Conservation (phyloP, 2,329 filamentous ascomycete species). For the Pseudogymnoascus sp. region DNA sequence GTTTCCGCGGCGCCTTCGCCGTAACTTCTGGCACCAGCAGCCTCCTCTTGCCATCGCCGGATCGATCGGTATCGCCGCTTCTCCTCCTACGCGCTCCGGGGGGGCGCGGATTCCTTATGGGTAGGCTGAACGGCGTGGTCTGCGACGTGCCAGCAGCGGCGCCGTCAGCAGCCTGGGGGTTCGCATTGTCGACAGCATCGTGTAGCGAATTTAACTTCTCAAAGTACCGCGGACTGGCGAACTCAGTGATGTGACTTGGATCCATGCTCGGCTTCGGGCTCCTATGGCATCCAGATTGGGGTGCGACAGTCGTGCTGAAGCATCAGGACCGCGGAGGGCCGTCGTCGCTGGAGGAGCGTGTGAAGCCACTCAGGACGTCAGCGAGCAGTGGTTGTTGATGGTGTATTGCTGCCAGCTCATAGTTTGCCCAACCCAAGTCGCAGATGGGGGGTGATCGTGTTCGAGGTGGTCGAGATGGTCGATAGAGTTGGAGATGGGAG, state of each 20-base stretch:
- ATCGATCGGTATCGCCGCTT: conserved; percentile 11
- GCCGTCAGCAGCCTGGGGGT: conserved; percentile 18
- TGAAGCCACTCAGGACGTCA: not conserved
- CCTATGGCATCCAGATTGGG: conserved; percentile 22
- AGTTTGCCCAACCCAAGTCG: not conserved
- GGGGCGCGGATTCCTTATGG: conserved; percentile 23
- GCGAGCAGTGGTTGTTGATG: not conserved
- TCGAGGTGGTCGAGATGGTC: not conserved
- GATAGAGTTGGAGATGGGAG: not conserved
- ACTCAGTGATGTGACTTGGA: conserved; percentile 55
- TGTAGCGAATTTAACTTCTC: conserved; percentile 50
- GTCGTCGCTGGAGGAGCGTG: not conserved
- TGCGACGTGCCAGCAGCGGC: conserved; percentile 12
- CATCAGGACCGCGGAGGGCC: not conserved
- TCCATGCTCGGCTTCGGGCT: conserved; percentile 41
- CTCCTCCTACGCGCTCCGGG: conserved; percentile 1
- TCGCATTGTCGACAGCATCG: conserved; percentile 36
- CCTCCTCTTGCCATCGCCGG: conserved; percentile 27
- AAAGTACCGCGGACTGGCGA: conserved; percentile 57
- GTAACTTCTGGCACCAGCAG: conserved; percentile 27
- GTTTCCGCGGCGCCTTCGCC: conserved; percentile 24
- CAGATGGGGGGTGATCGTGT: not conserved
- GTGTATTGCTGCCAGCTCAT: not conserved
- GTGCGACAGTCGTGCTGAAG: not conserved
- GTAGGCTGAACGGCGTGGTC: conserved; percentile 24